phyloP scores from a whole-genome alignment of 352 stramenopile species.

The Pythium aquatile region DNA sequence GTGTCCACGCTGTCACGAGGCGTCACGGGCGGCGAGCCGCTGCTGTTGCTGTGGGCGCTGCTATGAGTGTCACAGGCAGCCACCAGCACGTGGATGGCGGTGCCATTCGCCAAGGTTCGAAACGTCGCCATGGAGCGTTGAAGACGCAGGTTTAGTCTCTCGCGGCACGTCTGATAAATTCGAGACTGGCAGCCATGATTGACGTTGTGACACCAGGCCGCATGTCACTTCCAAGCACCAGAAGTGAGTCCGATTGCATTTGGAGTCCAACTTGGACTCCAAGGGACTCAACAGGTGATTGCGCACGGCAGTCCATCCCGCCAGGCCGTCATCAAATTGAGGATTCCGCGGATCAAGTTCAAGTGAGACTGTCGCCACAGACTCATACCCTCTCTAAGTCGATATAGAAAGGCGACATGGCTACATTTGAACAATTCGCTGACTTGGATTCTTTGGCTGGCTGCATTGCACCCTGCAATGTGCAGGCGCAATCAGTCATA shows the following conservation, averaged over 20 bases:
- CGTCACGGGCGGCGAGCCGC: conserved; percentile 8
- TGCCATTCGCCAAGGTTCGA: not conserved
- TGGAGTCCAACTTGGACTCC: not conserved
- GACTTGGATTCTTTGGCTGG: too few relatives aligned
- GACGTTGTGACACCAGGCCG: not conserved
- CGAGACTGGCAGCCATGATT: not conserved
- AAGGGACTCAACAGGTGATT: conserved; percentile 1
- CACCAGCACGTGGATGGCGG: conserved; percentile 19
- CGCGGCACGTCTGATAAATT: not conserved
- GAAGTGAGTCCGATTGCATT: not conserved
- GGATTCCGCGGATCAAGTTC: not conserved
- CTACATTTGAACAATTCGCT: not conserved
- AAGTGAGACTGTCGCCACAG: not conserved
- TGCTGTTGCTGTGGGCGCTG: conserved; percentile 6
- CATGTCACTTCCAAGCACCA: conserved; percentile 8
- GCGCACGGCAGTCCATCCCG: not conserved
- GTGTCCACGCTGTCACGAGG: conserved; percentile 1
- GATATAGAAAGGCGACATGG: not conserved
- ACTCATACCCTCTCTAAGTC: not conserved
- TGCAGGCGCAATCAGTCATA: too few relatives aligned
- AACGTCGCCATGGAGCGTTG: not conserved
- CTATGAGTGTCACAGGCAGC: conserved; percentile 12
- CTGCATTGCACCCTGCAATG: too few relatives aligned
- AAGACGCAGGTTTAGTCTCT: not conserved
- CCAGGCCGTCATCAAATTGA: not conserved